These are phyloP conservation scores for Lyophyllum shimeji DNA, from an alignment of 768 basidiomycete genomes.

Conservation along the genomic window DNA sequence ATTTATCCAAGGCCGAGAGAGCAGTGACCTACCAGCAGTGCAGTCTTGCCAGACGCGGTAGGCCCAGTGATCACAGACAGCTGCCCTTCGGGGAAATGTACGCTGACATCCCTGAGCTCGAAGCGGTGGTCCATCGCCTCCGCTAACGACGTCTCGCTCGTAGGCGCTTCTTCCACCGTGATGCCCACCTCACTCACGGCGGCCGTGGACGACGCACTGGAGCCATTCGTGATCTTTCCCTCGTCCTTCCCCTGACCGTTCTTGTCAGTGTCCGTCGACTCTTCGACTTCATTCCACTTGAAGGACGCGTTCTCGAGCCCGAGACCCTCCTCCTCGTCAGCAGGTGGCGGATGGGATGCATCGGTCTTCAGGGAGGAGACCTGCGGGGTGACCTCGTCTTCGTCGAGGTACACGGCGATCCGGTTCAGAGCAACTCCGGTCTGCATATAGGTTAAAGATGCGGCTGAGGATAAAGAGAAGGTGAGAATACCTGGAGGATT, in stretches of 20 bases:
- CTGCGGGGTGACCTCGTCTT: constrained; percentile 68
- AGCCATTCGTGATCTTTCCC: constrained; percentile 2
- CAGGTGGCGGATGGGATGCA: constrained; percentile 25
- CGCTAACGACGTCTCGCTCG: constrained; percentile 17
- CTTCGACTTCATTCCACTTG: constrained; percentile 57
- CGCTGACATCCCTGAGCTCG: constrained; percentile 62
- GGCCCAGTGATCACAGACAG: constrained; percentile 75
- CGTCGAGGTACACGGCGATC: constrained; percentile 64
- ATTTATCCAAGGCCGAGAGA: neutral
- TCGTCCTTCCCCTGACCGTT: constrained; percentile 8
- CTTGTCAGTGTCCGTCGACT: constrained; percentile 14
- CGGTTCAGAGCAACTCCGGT: constrained; percentile 66
- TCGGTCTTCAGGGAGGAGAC: constrained; percentile 63
- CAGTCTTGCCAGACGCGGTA: constrained; percentile 83
- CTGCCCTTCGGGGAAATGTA: constrained; percentile 71
- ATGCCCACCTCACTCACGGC: constrained; percentile 17
- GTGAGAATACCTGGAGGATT: constrained; percentile 53
- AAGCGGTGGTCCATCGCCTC: constrained; percentile 52
- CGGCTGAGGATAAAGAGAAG: neutral
- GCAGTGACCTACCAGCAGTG: constrained; percentile 53
- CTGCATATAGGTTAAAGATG: constrained; percentile 24
- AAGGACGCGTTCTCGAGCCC: constrained; percentile 61
- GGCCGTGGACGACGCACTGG: neutral
- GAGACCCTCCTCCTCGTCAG: constrained; percentile 40
- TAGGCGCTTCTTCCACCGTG: constrained; percentile 21